Evolutionary conservation across 192 early-diverging fungal genomes (phyloP), one percentile per base, ranked within the genome.

Genomic region (Gorgonomyces haynaldii): DNA sequence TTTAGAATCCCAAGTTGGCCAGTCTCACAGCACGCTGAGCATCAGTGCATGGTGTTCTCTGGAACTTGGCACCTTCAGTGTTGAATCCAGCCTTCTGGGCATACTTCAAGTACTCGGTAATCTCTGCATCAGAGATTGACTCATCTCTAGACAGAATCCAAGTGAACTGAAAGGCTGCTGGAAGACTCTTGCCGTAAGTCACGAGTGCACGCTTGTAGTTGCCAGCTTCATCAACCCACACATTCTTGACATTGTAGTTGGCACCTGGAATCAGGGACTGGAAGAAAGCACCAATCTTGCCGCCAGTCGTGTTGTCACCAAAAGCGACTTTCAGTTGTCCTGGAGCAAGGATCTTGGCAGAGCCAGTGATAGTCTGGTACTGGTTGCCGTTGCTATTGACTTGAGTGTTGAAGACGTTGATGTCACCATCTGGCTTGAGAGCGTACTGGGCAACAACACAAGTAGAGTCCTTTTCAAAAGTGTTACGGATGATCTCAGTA

Each of bases 401-500:
- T 15, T 32, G 35, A 35, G 22, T 39, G 51, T 53, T 53, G 36
- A 21, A 17, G 4, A 53, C 51, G 0, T 10, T 12, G 17, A 53
- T 35, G 9, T 28, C 27, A 20, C 26, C 28, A 29, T 13, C 27
- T 9, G 9, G 2, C 16, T 39, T 42, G 38, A 53, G 41, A 2
- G 40, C 31, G 37, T 53, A 53, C 22, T 39, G 17, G 37, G 51
- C 51, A 8, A 12, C n/a, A 8, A 39, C 34, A 42, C 51, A 53
- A n/a, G 29, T 30, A 30, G 29, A 53, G 0, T 19, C 51, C 15
- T 12, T 7, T 34, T 53, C 36, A 42, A 53, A 31, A 23, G 51
- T 53, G 23, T 39, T 39, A 30, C 39, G 23, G 23, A 53, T 42
- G 21, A 53, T 31, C 3, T 4, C 15, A 10, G 51, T 39, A 12